Base-by-base conservation (phyloP, 164 flowering plant species). In the Tinospora cordifolia region DNA sequence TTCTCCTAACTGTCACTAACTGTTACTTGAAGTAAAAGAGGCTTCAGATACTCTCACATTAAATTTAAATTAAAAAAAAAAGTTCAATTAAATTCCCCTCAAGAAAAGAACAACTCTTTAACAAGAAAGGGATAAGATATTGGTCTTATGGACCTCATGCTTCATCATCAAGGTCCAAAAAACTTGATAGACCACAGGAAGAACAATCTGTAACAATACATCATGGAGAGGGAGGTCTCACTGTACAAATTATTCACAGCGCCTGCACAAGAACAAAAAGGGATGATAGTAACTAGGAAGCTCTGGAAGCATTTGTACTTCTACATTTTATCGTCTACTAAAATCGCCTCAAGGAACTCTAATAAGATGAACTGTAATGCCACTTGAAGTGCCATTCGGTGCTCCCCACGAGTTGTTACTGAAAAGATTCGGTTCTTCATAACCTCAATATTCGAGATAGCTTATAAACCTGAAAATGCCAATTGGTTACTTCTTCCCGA, bases 371-470 rank as follows among this genome's bases (percentile, higher is more conserved):
- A 41, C 46, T 41, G 11, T 12, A 41, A 51, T 17, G 22, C 59
- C n/a, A 17, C n/a, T 51, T n/a, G 4, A 51, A n/a, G 17, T 15
- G n/a, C n/a, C 46, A 51, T 51, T 51, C n/a, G 59, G 59, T 14
- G 6, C 21, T 51, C 59, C n/a, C 7, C 22, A 8, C n/a, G 7
- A 51, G n/a, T 51, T 51, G 46, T 12, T 41, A 8, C 46, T 8
- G 46, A 41, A 41, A 8, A 12, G 17, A 51, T n/a, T n/a, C 15
- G 21, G 59, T n/a, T 87, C 79, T n/a, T n/a, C n/a, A 88, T 63
- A 85, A 77, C 79, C 93, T 84, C 68, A 85, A 72, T 27, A 90
- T 90, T 64, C 97, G 85, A 54, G 79, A 82, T 72, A 91, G 69
- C 72, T 86, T 91, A 80, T 87, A 90, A 63, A 90, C 89, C 96